Base-by-base conservation (phyloP, 2,329 filamentous ascomycete species). In the Colletotrichum scovillei region DNA sequence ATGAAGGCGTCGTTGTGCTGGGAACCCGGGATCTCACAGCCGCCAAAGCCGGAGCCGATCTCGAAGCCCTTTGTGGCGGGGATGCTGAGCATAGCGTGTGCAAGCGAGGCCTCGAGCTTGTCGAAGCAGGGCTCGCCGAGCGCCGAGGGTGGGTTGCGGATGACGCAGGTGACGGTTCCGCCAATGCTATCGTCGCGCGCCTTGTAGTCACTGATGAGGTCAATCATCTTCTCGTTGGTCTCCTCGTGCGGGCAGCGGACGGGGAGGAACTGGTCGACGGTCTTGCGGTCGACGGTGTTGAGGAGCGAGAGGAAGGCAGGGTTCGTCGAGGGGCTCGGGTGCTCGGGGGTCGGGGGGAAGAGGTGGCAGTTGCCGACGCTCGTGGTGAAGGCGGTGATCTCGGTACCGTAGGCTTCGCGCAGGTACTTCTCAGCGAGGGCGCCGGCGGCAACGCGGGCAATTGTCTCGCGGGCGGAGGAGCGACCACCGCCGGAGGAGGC, bases 11-110 rank as follows among this genome's bases (percentile, higher is more conserved):
- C 96, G 82, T 98, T 98, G 89, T 98, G 95, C 67, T 89, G 88
- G n/a, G 93, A 97, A 26, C 97, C 96, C 2, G 93, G 93, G 52
- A 98, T 89, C 81, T 95, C 93, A 79, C 93, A 93, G 72, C 97
- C 96, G 63, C 89, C 92, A 82, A 98, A 98, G 14, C 97, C 97
- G 66, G 94, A 97, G 67, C 97, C 97, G 76, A 98, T 92, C 82
- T 98, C 96, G 80, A 98, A 98, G 67, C 93, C 96, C 86, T 98
- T 99, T 49, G 94, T 96, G 4, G 97, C 95, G 5, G 97, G 97
- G 78, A 98, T 98, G 81, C 92, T 95, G 75, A 98, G 89, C 94
- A 99, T 98, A 63, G 94, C 97, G 80, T 98, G 96, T 30, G 91
- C 95, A 59, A 99, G 91, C 81, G 90, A 91, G 8, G 97, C 97